phyloP scores from a whole-genome alignment of 257 asterid species.

The Prunella vulgaris region DNA sequence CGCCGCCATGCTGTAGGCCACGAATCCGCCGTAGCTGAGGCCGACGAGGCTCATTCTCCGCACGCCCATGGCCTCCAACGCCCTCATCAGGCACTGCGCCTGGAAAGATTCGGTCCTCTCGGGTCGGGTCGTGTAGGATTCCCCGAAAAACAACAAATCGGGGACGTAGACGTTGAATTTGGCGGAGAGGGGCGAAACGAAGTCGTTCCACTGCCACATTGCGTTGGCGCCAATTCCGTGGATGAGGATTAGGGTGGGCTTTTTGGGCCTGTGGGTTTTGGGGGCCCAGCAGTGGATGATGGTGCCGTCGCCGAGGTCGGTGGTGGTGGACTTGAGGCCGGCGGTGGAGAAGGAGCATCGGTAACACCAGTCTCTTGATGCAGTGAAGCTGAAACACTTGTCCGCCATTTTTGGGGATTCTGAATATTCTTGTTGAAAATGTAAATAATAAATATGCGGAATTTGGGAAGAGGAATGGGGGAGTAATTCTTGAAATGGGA shows the following conservation, averaged over 20 bases:
- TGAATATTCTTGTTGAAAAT: neutral
- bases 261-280: constrained; percentile 38
- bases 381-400: constrained; percentile 65
- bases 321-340: constrained; percentile 59
- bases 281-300: constrained; percentile 77
- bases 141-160: constrained; percentile 71
- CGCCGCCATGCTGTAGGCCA: constrained; percentile 70
- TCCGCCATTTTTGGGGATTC: constrained; percentile 6
- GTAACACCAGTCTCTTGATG: constrained; percentile 51
- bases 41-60: constrained; percentile 54
- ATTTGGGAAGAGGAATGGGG: neutral
- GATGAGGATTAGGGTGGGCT: constrained; percentile 52
- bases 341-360: constrained; percentile 56
- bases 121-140: constrained; percentile 51
- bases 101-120: constrained; percentile 67
- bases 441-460: constrained; percentile 4
- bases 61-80: constrained; percentile 61
- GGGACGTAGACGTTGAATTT: constrained; percentile 74
- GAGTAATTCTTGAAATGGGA: neutral
- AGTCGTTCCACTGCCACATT: constrained; percentile 89
- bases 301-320: constrained; percentile 61
- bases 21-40: constrained; percentile 84
- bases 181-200: constrained; percentile 60
- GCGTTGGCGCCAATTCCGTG: constrained; percentile 91
- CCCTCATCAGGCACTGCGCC: constrained; percentile 59